phyloP scores from a whole-genome alignment of 352 stramenopile species.

The Pythium aristosporum region DNA sequence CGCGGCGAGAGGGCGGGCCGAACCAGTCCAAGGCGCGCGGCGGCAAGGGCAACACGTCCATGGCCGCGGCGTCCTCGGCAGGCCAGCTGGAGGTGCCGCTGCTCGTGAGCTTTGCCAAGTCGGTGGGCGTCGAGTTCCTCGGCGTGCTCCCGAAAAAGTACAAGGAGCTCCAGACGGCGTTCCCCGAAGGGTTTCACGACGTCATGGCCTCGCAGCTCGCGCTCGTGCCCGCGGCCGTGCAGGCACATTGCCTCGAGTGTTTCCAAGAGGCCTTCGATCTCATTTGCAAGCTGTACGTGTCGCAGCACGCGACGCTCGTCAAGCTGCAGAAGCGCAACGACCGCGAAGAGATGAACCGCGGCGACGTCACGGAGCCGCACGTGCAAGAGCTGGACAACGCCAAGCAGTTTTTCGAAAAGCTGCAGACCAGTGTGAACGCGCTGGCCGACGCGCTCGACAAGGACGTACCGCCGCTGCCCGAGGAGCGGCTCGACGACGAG shows the following conservation, averaged over 20 bases:
- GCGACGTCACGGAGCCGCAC: constrained; percentile 72
- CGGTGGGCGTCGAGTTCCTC: constrained; percentile 88
- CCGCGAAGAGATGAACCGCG: constrained; percentile 85
- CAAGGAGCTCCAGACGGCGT: constrained; percentile 49
- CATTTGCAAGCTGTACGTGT: constrained; percentile 88
- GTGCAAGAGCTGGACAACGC: constrained; percentile 70
- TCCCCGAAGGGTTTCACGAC: constrained; percentile 35
- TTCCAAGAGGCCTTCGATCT: constrained; percentile 88
- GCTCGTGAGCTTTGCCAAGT: constrained; percentile 94
- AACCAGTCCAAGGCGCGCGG: constrained; percentile 32
- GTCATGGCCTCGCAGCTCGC: constrained; percentile 39
- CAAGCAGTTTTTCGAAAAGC: constrained; percentile 82
- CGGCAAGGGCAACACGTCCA: constrained; percentile 44
- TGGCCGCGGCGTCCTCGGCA: constrained; percentile 20
- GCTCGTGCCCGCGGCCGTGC: constrained; percentile 65
- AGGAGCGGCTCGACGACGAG: constrained; percentile 62
- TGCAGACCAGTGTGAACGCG: constrained; percentile 80
- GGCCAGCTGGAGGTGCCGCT: constrained; percentile 89
- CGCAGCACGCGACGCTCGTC: constrained; percentile 86
- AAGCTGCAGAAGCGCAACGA: constrained; percentile 94
- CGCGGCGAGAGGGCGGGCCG: constrained; percentile 38
- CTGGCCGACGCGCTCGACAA: constrained; percentile 78
- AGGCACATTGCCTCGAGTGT: constrained; percentile 70
- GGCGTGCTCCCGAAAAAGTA: constrained; percentile 65
- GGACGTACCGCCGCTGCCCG: constrained; percentile 64